Evolutionary conservation across 1,284 basidiomycete genomes (phyloP).

Genomic region (Austroboletus niveus): DNA sequence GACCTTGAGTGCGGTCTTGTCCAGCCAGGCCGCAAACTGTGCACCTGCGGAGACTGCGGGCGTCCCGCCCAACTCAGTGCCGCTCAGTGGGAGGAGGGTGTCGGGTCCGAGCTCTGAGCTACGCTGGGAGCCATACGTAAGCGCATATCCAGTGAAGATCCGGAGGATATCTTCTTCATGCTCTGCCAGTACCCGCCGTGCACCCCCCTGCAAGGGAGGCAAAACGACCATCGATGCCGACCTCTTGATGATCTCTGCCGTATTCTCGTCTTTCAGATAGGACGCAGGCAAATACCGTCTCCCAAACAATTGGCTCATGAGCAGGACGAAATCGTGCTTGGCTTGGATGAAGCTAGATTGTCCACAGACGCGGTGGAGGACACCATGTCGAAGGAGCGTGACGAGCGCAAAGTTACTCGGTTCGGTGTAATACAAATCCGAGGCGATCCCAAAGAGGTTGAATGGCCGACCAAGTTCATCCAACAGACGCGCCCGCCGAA

Average conservation of each 20-base stretch:
- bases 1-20: conserved; percentile 36
- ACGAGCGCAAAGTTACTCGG: conserved; percentile 68
- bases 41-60: not conserved
- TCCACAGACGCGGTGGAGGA: conserved; percentile 55
- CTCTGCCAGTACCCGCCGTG: conserved; percentile 39
- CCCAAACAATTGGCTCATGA: conserved; percentile 61
- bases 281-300: conserved; percentile 49
- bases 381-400: conserved; percentile 53
- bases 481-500: conserved; percentile 54
- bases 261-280: conserved; percentile 38
- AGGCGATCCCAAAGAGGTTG: conserved; percentile 55
- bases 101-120: conserved; percentile 40
- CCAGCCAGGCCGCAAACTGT: conserved; percentile 35
- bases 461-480: conserved; percentile 53
- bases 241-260: conserved; percentile 38
- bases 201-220: conserved; percentile 44
- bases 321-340: conserved; percentile 48
- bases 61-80: conserved; percentile 20
- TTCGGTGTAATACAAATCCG: conserved; percentile 64
- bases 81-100: conserved; percentile 47
- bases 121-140: conserved; percentile 44
- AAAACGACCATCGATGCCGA: conserved; percentile 59
- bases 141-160: conserved; percentile 55
- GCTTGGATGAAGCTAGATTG: conserved; percentile 39
- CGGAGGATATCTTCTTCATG: conserved; percentile 52